These are phyloP conservation scores for Marasmius tenuissimus DNA, from an alignment of 1,284 basidiomycete species.

Conservation along the genomic window DNA sequence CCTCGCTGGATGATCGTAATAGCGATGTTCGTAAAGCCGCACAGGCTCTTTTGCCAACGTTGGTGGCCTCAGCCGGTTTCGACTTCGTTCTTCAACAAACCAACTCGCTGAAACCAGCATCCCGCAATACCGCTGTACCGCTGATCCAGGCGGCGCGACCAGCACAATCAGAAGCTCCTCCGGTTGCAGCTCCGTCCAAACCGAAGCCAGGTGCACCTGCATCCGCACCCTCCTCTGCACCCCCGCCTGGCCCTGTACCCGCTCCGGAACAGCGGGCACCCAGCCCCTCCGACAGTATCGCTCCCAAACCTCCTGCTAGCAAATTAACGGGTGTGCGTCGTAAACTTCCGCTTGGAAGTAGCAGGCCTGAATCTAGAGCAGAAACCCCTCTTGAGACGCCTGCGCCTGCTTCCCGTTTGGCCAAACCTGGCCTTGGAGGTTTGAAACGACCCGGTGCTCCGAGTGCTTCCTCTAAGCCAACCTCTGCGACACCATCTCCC, in stretches of 20 bases:
- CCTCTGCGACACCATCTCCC: constrained; percentile 32
- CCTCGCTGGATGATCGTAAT: constrained; percentile 89
- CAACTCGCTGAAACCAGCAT: constrained; percentile 88
- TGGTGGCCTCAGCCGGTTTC: constrained; percentile 81
- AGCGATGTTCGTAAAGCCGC: constrained; percentile 92
- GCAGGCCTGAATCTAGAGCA: constrained; percentile 60
- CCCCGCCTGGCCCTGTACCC: constrained; percentile 19
- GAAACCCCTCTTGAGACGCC: constrained; percentile 52
- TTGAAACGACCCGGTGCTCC: constrained; percentile 50
- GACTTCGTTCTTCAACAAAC: constrained; percentile 89
- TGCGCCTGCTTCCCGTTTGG: constrained; percentile 36
- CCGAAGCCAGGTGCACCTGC: constrained; percentile 13
- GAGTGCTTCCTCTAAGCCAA: constrained; percentile 26
- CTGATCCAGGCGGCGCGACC: constrained; percentile 81
- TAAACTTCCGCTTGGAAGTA: constrained; percentile 66
- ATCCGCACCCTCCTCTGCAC: constrained; percentile 15
- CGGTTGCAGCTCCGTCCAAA: constrained; percentile 24
- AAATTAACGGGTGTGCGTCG: constrained; percentile 68
- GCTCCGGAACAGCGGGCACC: constrained; percentile 34
- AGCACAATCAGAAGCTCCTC: constrained; percentile 23
- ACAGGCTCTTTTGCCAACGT: constrained; percentile 75
- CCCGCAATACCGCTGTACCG: constrained; percentile 81
- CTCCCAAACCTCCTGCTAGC: constrained; percentile 31
- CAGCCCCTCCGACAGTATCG: constrained; percentile 28
- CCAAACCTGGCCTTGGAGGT: constrained; percentile 42